phyloP scores from a whole-genome alignment of 2,329 filamentous ascomycete genomes.

The Ascochyta fabae region DNA sequence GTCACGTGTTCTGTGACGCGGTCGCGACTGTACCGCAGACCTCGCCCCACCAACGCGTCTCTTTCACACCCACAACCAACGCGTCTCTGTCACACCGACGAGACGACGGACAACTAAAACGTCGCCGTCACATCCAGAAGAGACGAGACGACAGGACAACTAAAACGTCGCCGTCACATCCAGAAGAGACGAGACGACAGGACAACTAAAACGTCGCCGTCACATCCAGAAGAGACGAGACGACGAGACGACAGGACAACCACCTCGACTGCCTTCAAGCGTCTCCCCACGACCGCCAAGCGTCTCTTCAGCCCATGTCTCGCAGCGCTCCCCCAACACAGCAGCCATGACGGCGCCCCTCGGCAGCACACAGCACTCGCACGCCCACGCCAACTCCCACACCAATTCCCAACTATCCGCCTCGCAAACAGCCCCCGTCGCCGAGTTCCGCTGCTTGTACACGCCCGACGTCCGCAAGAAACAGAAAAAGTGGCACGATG shows the following conservation, averaged over 20 bases:
- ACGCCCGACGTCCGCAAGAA: conserved; percentile 85
- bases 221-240: too few relatives aligned
- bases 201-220: too few relatives aligned
- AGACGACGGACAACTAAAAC: too few relatives aligned
- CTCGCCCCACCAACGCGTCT: conserved; percentile 2
- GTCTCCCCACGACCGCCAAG: neutral
- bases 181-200: too few relatives aligned
- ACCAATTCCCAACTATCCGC: conserved; percentile 49
- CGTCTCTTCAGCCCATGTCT: conserved; percentile 3
- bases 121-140: too few relatives aligned
- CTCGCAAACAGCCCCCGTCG: conserved; percentile 73
- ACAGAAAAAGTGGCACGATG: conserved; percentile 94
- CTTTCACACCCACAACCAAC: neutral
- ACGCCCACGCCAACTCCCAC: neutral
- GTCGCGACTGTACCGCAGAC: neutral
- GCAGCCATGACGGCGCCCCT: conserved; percentile 36
- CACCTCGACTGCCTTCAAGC: neutral
- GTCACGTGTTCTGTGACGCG: conserved; percentile 8
- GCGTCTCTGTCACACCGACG: too few relatives aligned
- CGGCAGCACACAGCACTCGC: conserved; percentile 33
- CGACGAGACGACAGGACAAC: too few relatives aligned
- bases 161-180: too few relatives aligned
- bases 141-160: too few relatives aligned
- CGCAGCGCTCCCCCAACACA: neutral
- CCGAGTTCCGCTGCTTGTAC: conserved; percentile 85